Evolutionary conservation across 139 green algal species (phyloP).

Genomic region (Eudorina sp.): DNA sequence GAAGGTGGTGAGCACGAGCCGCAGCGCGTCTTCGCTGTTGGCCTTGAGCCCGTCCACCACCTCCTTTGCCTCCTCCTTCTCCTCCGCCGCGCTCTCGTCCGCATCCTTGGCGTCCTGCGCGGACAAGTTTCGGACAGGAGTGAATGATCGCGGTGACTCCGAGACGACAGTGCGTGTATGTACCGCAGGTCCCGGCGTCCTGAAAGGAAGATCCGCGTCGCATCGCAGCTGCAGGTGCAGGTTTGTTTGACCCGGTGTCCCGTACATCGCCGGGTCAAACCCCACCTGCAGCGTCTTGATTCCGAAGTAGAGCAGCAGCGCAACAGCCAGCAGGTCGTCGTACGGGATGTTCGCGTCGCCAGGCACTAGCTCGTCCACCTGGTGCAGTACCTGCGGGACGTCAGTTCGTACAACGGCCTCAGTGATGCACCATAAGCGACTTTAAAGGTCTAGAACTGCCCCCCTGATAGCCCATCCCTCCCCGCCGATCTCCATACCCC

Average conservation of each 20-base stretch:
- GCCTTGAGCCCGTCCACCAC: constrained; percentile 40
- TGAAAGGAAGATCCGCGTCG: no score
- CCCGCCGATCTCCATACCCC: no score
- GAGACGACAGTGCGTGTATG: no score
- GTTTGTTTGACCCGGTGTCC: background rate
- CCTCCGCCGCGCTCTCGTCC: constrained; percentile 76
- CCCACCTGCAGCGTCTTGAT: constrained; percentile 83
- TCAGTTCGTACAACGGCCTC: no score
- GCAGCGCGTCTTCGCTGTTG: constrained; percentile 37
- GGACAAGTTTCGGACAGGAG: no score
- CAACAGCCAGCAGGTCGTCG: constrained; percentile 89
- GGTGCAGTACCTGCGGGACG: constrained; percentile 76
- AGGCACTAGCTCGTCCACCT: constrained; percentile 88
- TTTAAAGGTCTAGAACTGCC: no score
- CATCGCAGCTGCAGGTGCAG: no score
- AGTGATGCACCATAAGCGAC: no score
- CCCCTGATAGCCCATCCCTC: no score
- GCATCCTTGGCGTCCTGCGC: constrained; percentile 73
- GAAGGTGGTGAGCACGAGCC: constrained; percentile 89
- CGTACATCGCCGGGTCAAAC: background rate
- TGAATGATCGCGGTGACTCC: no score
- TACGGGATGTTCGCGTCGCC: constrained; percentile 74
- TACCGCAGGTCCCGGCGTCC: no score
- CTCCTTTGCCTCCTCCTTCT: constrained; percentile 73
- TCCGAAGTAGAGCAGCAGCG: constrained; percentile 91